phyloP scores from a whole-genome alignment of 2,329 filamentous ascomycete species.

The Aspergillus tubingensis region DNA sequence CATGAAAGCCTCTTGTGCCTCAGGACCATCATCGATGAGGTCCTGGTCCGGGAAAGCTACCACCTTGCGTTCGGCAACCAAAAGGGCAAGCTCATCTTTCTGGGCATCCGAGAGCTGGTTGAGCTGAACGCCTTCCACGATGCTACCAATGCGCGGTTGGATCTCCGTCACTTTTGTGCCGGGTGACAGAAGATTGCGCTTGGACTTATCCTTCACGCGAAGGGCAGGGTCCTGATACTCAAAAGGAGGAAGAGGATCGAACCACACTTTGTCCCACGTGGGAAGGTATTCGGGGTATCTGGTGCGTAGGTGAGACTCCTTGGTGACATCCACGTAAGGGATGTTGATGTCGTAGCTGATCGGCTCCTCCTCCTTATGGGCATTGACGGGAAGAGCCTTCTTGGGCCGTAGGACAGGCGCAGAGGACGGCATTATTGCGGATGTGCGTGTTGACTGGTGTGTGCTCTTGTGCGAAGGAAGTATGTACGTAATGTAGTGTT shows the following conservation, averaged over 20 bases:
- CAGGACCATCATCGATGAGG: slow-evolving; percentile 48
- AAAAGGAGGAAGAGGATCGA: slow-evolving; percentile 48
- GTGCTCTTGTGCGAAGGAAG: slow-evolving; percentile 1
- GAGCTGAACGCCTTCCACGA: slow-evolving; percentile 50
- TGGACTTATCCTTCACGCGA: slow-evolving; percentile 44
- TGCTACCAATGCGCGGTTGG: slow-evolving; percentile 46
- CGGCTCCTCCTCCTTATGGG: slow-evolving; percentile 33
- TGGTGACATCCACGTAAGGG: slow-evolving; percentile 48
- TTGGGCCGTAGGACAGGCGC: slow-evolving; percentile 33
- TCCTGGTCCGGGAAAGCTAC: slow-evolving; percentile 56
- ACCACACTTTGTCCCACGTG: slow-evolving; percentile 51
- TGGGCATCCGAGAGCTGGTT: slow-evolving; percentile 49
- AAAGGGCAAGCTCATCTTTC: slow-evolving; percentile 59
- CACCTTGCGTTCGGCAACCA: slow-evolving; percentile 68
- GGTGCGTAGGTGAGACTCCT: slow-evolving; percentile 39
- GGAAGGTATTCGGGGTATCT: slow-evolving; percentile 51
- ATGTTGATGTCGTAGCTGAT: slow-evolving; percentile 53
- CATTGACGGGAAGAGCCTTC: slow-evolving; percentile 26
- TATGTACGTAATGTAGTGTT: background rate
- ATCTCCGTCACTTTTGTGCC: slow-evolving; percentile 41
- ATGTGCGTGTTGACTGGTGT: background rate
- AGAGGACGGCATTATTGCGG: slow-evolving; percentile 34
- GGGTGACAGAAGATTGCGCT: slow-evolving; percentile 38
- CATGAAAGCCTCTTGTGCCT: slow-evolving; percentile 47
- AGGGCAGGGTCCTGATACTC: slow-evolving; percentile 51